phyloP scores from a whole-genome alignment of 352 stramenopile genomes.

The Globisporangium spiculum region DNA sequence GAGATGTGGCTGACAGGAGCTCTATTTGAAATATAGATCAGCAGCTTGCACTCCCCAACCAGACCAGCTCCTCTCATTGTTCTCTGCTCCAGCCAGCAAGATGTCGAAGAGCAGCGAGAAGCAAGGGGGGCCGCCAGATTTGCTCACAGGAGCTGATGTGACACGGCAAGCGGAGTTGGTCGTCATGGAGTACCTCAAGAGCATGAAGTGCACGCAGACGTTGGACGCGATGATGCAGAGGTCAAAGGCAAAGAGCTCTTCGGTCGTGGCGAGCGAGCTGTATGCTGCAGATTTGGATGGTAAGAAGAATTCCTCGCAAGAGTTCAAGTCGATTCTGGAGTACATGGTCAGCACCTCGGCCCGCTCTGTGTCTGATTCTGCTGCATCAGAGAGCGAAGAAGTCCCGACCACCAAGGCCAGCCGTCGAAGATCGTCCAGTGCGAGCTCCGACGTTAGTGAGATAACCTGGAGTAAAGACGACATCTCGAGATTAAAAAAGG shows the following conservation, averaged over 20 bases:
- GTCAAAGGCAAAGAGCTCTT: constrained; percentile 17
- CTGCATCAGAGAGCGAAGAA: neutral
- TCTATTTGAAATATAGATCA: neutral
- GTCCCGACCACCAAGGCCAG: neutral
- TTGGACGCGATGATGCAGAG: constrained; percentile 56
- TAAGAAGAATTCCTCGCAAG: constrained; percentile 35
- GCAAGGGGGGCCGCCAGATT: neutral
- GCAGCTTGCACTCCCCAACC: neutral
- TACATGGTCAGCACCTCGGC: constrained; percentile 32
- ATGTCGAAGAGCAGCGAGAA: constrained; percentile 29
- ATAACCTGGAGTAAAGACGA: constrained; percentile 56
- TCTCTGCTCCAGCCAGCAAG: constrained; percentile 1
- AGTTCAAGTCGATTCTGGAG: constrained; percentile 37
- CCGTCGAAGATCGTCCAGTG: constrained; percentile 18
- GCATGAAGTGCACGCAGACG: constrained; percentile 44
- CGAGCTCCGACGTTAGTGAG: constrained; percentile 21
- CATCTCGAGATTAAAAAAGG: constrained; percentile 52
- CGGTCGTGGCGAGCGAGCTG: constrained; percentile 39
- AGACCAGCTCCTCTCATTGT: neutral
- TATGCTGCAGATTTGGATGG: constrained; percentile 49
- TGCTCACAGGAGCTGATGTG: constrained; percentile 31
- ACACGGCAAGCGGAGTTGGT: constrained; percentile 62
- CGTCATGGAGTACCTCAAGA: constrained; percentile 71
- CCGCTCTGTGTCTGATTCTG: neutral
- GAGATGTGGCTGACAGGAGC: neutral